These are phyloP conservation scores for Pyricularia sp. DNA, from an alignment of 2,329 filamentous ascomycete species.

Conservation along the genomic window DNA sequence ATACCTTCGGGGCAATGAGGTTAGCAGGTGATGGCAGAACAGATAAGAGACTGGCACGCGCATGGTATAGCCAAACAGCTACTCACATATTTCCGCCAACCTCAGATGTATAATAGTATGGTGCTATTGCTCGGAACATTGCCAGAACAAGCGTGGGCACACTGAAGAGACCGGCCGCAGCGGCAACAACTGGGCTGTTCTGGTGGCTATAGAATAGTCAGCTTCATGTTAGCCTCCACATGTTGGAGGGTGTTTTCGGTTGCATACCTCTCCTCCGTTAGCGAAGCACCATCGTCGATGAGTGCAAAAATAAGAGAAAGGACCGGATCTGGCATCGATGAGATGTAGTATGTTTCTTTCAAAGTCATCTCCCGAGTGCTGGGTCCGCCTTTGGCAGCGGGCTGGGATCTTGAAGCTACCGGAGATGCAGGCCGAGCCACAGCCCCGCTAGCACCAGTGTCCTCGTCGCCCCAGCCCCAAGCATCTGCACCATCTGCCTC, in stretches of 20 bases:
- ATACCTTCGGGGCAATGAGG: slow-evolving; percentile 32
- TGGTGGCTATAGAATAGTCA: slow-evolving; percentile 21
- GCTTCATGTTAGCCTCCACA: not conserved
- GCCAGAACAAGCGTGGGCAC: slow-evolving; percentile 65
- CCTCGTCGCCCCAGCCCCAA: slow-evolving; percentile 80
- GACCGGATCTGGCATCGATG: slow-evolving; percentile 74
- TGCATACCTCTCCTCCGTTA: slow-evolving; percentile 42
- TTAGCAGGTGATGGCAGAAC: not conserved
- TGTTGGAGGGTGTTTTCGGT: slow-evolving; percentile 6
- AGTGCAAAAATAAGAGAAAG: slow-evolving; percentile 54
- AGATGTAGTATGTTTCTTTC: slow-evolving; percentile 80
- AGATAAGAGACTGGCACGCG: not conserved
- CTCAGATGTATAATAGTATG: slow-evolving; percentile 60
- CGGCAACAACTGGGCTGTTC: slow-evolving; percentile 52
- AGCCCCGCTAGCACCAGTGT: slow-evolving; percentile 21
- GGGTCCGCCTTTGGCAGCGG: slow-evolving; percentile 7
- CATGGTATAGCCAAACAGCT: slow-evolving; percentile 2
- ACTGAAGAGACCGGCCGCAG: slow-evolving; percentile 59
- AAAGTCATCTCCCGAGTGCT: slow-evolving; percentile 60
- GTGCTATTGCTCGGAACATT: slow-evolving; percentile 71
- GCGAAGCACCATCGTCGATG: slow-evolving; percentile 49
- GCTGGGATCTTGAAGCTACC: slow-evolving; percentile 7
- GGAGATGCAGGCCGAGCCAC: slow-evolving; percentile 15
- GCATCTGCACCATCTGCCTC: slow-evolving; percentile 52
- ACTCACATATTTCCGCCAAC: slow-evolving; percentile 55